Evolutionary conservation across 2,329 filamentous ascomycete species (phyloP), one percentile per base, ranked within the genome.

Genomic region (Triangularia verruculosa): DNA sequence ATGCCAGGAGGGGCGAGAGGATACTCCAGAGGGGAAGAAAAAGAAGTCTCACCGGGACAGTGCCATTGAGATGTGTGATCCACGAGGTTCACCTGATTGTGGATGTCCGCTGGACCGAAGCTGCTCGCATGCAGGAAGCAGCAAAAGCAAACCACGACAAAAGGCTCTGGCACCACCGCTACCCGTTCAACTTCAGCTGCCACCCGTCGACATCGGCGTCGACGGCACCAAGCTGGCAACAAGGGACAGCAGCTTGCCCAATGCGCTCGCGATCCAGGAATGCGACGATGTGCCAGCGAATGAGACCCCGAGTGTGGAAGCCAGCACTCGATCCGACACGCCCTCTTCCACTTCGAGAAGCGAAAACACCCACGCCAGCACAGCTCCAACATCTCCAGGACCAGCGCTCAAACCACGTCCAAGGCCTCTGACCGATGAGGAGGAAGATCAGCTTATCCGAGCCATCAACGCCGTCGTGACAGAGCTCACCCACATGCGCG

Each of bases 1-100:
- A 12, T 20, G 34, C 9, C 57, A 63, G 22, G 30, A 60, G 52
- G 52, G 15, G 39, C 58, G 24, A 17, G 12, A 34, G 20, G 56
- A 25, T 11, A 22, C 56, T 32, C 54, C 27, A 12, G 54, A 57
- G 20, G 28, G 20, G 28, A 52, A 56, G 17, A 27, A 25, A 24
- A 59, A 15, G 11, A 27, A 24, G 15, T 9, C 24, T 8, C 39
- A 53, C 12, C 39, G 63, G 30, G 63, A 65, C 43, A 62, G 60
- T 28, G 59, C 51, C 1, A 47, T 60, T 34, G 57, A 43, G 24
- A 51, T 59, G 32, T 24, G n/a, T 17, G 57, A 43, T 52, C 51
- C 13, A 30, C 47, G 17, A 57, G 54, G 28, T 13, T 56, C 39
- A 17, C 39, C 47, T 3, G 24, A 17, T 34, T 28, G n/a, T 25